Evolutionary conservation across 371 early-diverging fungal genomes (phyloP).

Genomic region (Caulochytrium protostelioides): DNA sequence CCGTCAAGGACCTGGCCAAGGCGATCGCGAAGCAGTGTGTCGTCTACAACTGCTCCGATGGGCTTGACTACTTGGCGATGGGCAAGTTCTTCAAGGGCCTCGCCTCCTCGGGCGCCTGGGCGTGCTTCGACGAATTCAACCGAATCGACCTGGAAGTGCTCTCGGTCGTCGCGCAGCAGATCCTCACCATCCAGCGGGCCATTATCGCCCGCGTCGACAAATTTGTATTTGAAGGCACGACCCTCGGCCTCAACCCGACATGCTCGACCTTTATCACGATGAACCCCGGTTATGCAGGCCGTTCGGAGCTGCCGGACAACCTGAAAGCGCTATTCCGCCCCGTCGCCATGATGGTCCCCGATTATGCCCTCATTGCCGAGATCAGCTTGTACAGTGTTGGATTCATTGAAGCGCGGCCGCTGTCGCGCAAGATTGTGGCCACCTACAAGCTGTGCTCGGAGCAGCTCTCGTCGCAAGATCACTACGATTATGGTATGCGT

Average conservation of each 20-base stretch:
- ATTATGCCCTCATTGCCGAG: slow-evolving; percentile 32
- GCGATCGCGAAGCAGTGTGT: slow-evolving; percentile 33
- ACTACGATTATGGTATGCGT: slow-evolving; percentile 38
- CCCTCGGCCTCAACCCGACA: slow-evolving; percentile 23
- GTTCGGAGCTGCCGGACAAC: slow-evolving; percentile 33
- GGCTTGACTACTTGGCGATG: slow-evolving; percentile 32
- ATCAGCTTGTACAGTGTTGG: slow-evolving; percentile 33
- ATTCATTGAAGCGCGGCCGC: slow-evolving; percentile 25
- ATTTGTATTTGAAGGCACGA: slow-evolving; percentile 32
- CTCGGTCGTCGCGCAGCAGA: slow-evolving; percentile 31
- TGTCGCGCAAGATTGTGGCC: slow-evolving; percentile 29
- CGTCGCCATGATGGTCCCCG: slow-evolving; percentile 36
- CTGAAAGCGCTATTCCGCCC: slow-evolving; percentile 34
- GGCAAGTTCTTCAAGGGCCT: slow-evolving; percentile 36
- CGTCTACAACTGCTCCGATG: slow-evolving; percentile 38
- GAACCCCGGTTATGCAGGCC: slow-evolving; percentile 33
- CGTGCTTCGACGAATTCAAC: slow-evolving; percentile 45
- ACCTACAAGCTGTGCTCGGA: slow-evolving; percentile 33
- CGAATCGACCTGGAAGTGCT: slow-evolving; percentile 32
- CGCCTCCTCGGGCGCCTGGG: slow-evolving; percentile 25
- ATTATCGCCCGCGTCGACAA: slow-evolving; percentile 25
- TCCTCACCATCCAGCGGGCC: slow-evolving; percentile 29
- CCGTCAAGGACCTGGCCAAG: slow-evolving; percentile 36
- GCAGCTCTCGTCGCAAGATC: slow-evolving; percentile 31
- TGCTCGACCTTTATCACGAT: slow-evolving; percentile 37